Base-by-base conservation (phyloP, 805 yeast genomes). In the Yarrowia deformans region DNA sequence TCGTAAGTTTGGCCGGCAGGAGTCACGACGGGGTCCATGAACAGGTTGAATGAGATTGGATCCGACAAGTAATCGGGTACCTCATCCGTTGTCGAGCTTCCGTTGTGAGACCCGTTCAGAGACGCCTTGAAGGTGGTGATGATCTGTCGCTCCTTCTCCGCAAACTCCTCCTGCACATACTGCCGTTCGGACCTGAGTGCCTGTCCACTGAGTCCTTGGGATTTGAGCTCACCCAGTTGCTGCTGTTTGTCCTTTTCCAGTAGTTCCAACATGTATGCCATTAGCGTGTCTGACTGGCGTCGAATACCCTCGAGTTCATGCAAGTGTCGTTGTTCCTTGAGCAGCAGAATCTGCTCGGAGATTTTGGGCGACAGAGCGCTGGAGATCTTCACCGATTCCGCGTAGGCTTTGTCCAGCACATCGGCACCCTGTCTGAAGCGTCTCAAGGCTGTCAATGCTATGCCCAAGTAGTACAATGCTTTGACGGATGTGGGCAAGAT, bases 1-100 rank as follows among this genome's bases (percentile, higher is more conserved):
- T 83, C 85, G 69, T 79, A 83, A 0, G 84, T 76, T 32, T 79
- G 79, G 3, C 85, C 85, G 16, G 82, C 76, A 10, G 82, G 82
- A 7, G 82, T 77, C n/a, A 83, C 74, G 7, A 83, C 85, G 0
- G 85, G 85, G 45, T 82, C 84, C 56, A 70, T 55, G 70, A 81
- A 80, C 40, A 81, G 60, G 49, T 77, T 75, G 73, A 81, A 81
- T n/a, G 82, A 78, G 9, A 82, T 79, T 4, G 83, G 83, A 69
- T 81, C 84, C 4, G 79, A 67, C 29, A 81, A 69, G 67, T 77
- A 74, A 23, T 79, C 83, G 1, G 84, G 84, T 8, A 76, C 76
- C 16, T 79, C 79, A 10, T 71, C 55, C 23, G 14, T 23, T 2
- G 19, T 37, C 4, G 40, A n/a, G 8, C 34, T n/a, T 32, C 29